Percentiles rank a stretch among this genome's conserved stretches.
Evolutionary conservation across 1,139 yeast genomes (phyloP).

Genomic region (Blastobotrys arbuscula): DNA sequence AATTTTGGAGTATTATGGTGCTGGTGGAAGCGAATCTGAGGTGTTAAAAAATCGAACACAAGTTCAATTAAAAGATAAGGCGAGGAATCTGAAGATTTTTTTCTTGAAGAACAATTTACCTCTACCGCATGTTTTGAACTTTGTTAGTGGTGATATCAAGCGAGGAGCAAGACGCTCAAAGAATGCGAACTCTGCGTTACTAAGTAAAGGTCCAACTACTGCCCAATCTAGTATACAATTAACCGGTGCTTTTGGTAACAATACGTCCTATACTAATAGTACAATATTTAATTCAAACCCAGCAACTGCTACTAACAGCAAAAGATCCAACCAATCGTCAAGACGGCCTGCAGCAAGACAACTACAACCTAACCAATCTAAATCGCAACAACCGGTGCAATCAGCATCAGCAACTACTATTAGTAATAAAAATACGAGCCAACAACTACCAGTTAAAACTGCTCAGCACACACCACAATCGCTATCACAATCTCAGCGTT

Average conservation of each 20-base stretch:
- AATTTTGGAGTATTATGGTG: conserved; percentile 80
- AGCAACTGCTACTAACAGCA: too few species aligned
- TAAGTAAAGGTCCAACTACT: background rate
- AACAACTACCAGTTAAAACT: too few species aligned
- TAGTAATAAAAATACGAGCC: too few species aligned
- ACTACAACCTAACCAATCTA: too few species aligned
- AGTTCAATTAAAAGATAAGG: conserved; percentile 91
- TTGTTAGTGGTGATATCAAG: conserved; percentile 84
- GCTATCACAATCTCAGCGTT: too few species aligned
- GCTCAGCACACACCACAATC: too few species aligned
- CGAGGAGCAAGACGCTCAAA: conserved; percentile 28
- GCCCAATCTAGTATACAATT: background rate
- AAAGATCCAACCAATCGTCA: background rate
- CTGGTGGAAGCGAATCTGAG: conserved; percentile 85
- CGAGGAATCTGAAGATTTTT: conserved; percentile 88
- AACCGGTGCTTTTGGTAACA: background rate
- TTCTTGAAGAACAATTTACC: conserved; percentile 53
- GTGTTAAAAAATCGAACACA: conserved; percentile 80
- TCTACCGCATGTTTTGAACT: conserved; percentile 69
- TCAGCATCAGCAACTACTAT: background rate
- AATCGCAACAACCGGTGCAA: too few species aligned
- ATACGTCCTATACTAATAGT: background rate
- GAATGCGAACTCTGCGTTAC: background rate
- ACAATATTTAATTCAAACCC: too few species aligned
- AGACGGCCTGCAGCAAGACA: background rate